Conservation (phyloP, 2,329 filamentous ascomycete genomes). For the Pseudocercospora macadamiae region DNA sequence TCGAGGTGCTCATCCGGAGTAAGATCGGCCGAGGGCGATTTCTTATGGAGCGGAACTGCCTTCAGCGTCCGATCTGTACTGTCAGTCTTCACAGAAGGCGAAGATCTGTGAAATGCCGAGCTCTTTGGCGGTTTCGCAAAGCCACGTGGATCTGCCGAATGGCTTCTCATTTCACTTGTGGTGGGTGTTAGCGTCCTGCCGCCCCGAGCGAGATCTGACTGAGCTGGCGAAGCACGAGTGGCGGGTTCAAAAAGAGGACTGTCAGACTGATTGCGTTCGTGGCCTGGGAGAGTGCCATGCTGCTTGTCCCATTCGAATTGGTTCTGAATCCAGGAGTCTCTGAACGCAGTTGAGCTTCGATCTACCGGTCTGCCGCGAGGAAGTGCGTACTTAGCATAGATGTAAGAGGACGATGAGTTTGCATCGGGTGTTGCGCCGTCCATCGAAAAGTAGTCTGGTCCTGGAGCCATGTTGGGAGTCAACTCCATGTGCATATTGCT, state of each 20-base stretch:
- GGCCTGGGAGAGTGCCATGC: slow-evolving; percentile 16
- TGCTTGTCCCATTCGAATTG: slow-evolving; percentile 65
- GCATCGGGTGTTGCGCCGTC: slow-evolving; percentile 18
- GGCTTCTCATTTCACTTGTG: slow-evolving; percentile 30
- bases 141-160: slow-evolving; percentile 36
- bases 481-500: background rate
- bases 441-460: background rate
- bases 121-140: slow-evolving; percentile 8
- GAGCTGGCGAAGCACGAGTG: slow-evolving; percentile 12
- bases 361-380: slow-evolving; percentile 81
- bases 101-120: slow-evolving; percentile 33
- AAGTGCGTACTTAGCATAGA: slow-evolving; percentile 81
- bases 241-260: slow-evolving; percentile 11
- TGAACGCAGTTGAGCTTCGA: slow-evolving; percentile 64
- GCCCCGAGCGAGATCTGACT: slow-evolving; percentile 20
- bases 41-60: slow-evolving; percentile 51
- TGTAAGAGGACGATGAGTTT: slow-evolving; percentile 66
- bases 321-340: slow-evolving; percentile 50
- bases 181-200: slow-evolving; percentile 21
- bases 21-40: slow-evolving; percentile 65
- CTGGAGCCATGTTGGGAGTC: background rate
- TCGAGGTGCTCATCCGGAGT: slow-evolving; percentile 85
- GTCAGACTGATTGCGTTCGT: slow-evolving; percentile 28
- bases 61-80: slow-evolving; percentile 50
- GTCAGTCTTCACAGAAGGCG: slow-evolving; percentile 38